Evolutionary conservation across 2,329 filamentous ascomycete genomes (phyloP).

Genomic region (Botrytis hyacinthi): DNA sequence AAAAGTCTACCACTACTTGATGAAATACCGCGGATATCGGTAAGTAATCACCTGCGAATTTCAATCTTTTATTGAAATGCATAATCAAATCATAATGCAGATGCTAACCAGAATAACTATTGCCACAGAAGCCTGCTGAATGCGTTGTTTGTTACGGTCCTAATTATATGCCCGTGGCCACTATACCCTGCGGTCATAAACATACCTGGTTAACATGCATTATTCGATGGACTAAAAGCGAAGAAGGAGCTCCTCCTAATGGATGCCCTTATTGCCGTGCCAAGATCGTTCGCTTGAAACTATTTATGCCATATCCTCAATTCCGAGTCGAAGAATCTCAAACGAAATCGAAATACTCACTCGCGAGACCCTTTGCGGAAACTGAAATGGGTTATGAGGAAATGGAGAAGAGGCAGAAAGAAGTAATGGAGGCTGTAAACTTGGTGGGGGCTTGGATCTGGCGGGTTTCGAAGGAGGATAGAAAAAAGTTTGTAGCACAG

Average conservation of each 20-base stretch:
- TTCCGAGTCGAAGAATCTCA: neutral
- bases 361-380: neutral
- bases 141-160: neutral
- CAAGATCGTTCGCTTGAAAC: neutral
- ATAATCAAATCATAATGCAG: neutral
- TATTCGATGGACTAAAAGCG: neutral
- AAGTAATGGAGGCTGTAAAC: neutral
- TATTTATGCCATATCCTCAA: neutral
- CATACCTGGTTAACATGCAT: neutral
- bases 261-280: neutral
- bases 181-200: neutral
- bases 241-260: neutral
- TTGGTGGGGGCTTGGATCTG: neutral
- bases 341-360: neutral
- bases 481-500: neutral
- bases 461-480: neutral
- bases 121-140: neutral
- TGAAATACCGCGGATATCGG: neutral
- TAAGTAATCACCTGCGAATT: neutral
- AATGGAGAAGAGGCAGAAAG: neutral
- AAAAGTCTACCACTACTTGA: neutral
- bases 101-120: neutral
- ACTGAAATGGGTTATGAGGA: neutral
- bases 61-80: neutral
- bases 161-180: neutral